Conservation (phyloP, 768 basidiomycete genomes). For the Serendipita vermifera region DNA sequence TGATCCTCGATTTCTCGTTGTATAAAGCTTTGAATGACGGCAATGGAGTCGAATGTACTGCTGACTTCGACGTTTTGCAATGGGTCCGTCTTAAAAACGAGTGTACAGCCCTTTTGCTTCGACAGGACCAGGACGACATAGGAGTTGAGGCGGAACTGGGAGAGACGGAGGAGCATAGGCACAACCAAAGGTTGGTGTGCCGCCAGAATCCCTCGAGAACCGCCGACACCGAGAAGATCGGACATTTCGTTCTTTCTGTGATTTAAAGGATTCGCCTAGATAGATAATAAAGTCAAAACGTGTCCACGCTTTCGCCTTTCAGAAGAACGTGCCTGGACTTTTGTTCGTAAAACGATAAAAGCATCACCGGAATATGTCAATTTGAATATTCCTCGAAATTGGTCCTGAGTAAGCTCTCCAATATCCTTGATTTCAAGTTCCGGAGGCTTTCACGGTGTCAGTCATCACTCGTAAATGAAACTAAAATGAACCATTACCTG, state of each 20-base stretch:
- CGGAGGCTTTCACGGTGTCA: conserved; percentile 56
- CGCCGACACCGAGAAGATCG: conserved; percentile 50
- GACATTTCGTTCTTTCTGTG: conserved; percentile 87
- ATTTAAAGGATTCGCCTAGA: conserved; percentile 85
- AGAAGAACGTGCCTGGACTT: conserved; percentile 61
- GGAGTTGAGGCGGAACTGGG: conserved; percentile 85
- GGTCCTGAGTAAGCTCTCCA: conserved; percentile 88
- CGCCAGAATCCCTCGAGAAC: conserved; percentile 73
- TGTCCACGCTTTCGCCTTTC: neutral
- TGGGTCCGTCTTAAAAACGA: conserved; percentile 99
- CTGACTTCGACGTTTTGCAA: conserved; percentile 96
- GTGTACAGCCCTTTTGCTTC: conserved; percentile 92
- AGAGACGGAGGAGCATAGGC: conserved; percentile 94
- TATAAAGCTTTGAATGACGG: conserved; percentile 94
- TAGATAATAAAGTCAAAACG: conserved; percentile 12
- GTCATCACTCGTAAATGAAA: conserved; percentile 15
- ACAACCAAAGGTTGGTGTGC: conserved; percentile 93
- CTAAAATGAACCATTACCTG: conserved; percentile 40
- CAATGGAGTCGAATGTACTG: conserved; percentile 94
- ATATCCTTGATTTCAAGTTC: conserved; percentile 96
- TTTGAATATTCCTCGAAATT: conserved; percentile 94
- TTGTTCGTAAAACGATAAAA: conserved; percentile 70
- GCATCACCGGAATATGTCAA: conserved; percentile 93
- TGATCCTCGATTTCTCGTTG: conserved; percentile 96
- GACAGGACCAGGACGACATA: conserved; percentile 97